Base-by-base conservation (phyloP, 1,139 yeast species). In the Ogataea hybrid region DNA sequence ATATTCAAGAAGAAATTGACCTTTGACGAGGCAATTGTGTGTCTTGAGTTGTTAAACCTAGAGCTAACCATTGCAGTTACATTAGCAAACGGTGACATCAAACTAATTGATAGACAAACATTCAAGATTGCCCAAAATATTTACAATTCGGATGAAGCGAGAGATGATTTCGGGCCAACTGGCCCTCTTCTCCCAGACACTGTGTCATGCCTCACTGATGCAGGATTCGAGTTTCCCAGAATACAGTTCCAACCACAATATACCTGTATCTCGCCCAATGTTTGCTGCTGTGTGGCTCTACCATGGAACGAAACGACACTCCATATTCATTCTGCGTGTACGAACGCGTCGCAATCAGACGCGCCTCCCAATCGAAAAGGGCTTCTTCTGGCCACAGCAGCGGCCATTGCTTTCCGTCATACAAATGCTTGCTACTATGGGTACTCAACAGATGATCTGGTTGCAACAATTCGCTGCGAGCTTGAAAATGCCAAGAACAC, bases 401-500 rank as follows among this genome's bases (percentile, higher is more conserved):
- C 79, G 1, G 85, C 79, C 0, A 63, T 84, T 44, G 86, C 92
- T 0, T 70, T 74, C 31, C 65, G 81, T 10, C 88, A 84, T 57
- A 79, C 92, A 0, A 70, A 73, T 41, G 76, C 88, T 0, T 84
- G 90, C 53, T 83, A 81, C 57, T 68, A 80, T 30, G 82, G 75
- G 46, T 65, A 77, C 8, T 73, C 78, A 41, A 73, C 83, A 0
- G 94, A 85, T 57, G 95, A 86, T 55, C 61, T 85, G 42, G 65
- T 83, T 21, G 74, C 79, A 2, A 65, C 82, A 3, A 71, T 81
- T 4, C 75, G 75, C 47, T 48, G 57, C 5, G 82, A 77, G 46
- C 56, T 79, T 25, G 58, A 60, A 28, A 52, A 71, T 40, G 53
- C 69, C 17, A 47, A 55, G 4, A 34, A 54, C 14, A 41, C 47